Conservation (phyloP, 202 grass and related monocot genomes). For the Hordeum pubiflorum region DNA sequence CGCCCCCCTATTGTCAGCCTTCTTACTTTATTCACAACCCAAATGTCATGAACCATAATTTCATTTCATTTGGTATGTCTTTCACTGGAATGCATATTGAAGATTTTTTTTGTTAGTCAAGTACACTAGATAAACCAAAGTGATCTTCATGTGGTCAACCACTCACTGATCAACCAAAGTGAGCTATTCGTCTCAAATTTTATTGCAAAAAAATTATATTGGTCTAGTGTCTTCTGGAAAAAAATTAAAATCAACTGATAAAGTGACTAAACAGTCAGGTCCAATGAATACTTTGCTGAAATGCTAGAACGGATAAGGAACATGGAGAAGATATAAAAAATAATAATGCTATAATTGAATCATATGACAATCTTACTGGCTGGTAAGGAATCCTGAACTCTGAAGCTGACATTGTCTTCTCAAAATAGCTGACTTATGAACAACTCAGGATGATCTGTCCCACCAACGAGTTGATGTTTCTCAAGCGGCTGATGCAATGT, state of each 20-base stretch:
- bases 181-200: neutral
- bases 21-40: neutral
- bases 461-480: slow-evolving; percentile 10
- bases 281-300: slow-evolving; percentile 8
- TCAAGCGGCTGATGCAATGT: neutral
- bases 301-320: neutral
- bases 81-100: neutral
- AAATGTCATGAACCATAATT: neutral
- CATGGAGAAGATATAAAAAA: neutral
- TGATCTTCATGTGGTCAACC: neutral
- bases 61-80: slow-evolving; percentile 1
- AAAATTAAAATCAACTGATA: slow-evolving; percentile 26
- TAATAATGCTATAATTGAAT: neutral
- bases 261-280: slow-evolving; percentile 1
- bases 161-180: neutral
- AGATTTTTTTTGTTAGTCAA: neutral
- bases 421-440: slow-evolving; percentile 1
- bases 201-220: slow-evolving; percentile 18
- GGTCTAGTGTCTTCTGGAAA: neutral
- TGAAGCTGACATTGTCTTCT: slow-evolving; percentile 49
- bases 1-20: neutral
- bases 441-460: slow-evolving; percentile 11
- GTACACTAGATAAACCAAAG: slow-evolving; percentile 16
- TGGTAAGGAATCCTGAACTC: slow-evolving; percentile 61
- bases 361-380: slow-evolving; percentile 33